A percentile compares a stretch with the other conserved stretches of the same genome.
Evolutionary conservation across 768 basidiomycete species (phyloP).

Genomic region (Amanita thiersii): DNA sequence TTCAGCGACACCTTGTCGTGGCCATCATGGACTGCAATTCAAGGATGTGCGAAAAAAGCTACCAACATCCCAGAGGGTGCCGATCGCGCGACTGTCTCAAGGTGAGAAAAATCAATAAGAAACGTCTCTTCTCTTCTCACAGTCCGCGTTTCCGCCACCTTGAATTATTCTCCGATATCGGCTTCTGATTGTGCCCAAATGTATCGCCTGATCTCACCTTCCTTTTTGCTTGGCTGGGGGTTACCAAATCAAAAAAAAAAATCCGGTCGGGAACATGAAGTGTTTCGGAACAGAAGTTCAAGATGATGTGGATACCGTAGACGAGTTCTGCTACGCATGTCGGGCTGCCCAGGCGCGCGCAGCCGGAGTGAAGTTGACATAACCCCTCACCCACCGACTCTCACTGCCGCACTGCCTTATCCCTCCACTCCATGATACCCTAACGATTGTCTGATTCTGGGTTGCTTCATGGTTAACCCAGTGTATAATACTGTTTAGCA

Average conservation of each 20-base stretch:
- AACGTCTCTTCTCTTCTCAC: not conserved
- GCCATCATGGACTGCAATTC: slow-evolving; percentile 74
- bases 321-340: slow-evolving; percentile 67
- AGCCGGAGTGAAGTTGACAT: slow-evolving; percentile 12
- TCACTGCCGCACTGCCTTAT: not conserved
- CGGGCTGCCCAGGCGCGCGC: slow-evolving; percentile 44
- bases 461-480: too few relatives aligned
- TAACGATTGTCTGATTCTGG: too few relatives aligned
- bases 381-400: not conserved
- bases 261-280: slow-evolving; percentile 24
- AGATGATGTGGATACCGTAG: slow-evolving; percentile 58
- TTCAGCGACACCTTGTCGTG: slow-evolving; percentile 66
- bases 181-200: slow-evolving; percentile 8
- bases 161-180: not conserved
- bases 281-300: slow-evolving; percentile 64
- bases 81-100: slow-evolving; percentile 44
- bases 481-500: too few relatives aligned
- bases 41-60: slow-evolving; percentile 53
- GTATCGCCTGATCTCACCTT: not conserved
- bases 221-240: too few relatives aligned
- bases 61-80: slow-evolving; percentile 50
- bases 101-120: slow-evolving; percentile 29
- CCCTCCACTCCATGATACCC: not conserved
- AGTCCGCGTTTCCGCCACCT: not conserved
- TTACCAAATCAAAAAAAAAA: not conserved